Evolutionary conservation across 2,329 filamentous ascomycete species (phyloP).

Genomic region (Trichophyton simii): DNA sequence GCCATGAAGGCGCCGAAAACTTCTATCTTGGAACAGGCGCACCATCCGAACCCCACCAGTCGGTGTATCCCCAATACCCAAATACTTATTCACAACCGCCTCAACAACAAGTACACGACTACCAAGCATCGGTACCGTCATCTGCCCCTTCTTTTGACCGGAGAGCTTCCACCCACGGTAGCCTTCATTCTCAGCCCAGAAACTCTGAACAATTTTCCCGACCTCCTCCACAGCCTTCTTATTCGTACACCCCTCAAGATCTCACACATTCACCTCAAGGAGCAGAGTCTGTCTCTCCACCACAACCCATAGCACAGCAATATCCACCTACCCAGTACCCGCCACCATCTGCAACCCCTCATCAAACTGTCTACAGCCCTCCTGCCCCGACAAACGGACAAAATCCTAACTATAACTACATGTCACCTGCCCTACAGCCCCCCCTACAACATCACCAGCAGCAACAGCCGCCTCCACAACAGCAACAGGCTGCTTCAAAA

Average conservation of each 20-base stretch:
- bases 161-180: neutral
- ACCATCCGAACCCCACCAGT: neutral
- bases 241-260: neutral
- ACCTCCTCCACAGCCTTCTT: neutral
- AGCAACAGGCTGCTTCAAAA: conserved; percentile 42
- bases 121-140: neutral
- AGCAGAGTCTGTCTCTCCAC: neutral
- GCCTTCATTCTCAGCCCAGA: neutral
- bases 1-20: conserved; percentile 32
- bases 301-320: neutral
- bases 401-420: neutral
- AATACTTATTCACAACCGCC: neutral
- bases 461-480: conserved; percentile 44
- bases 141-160: neutral
- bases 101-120: conserved; percentile 4
- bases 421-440: conserved; percentile 16
- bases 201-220: neutral
- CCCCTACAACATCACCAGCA: conserved; percentile 36
- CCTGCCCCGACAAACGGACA: neutral
- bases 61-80: neutral
- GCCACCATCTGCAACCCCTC: neutral
- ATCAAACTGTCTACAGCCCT: neutral
- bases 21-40: conserved; percentile 8
- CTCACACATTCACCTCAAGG: neutral
- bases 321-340: neutral